Conservation (phyloP, 129 eudicot species). For the Artemisia argyi region DNA sequence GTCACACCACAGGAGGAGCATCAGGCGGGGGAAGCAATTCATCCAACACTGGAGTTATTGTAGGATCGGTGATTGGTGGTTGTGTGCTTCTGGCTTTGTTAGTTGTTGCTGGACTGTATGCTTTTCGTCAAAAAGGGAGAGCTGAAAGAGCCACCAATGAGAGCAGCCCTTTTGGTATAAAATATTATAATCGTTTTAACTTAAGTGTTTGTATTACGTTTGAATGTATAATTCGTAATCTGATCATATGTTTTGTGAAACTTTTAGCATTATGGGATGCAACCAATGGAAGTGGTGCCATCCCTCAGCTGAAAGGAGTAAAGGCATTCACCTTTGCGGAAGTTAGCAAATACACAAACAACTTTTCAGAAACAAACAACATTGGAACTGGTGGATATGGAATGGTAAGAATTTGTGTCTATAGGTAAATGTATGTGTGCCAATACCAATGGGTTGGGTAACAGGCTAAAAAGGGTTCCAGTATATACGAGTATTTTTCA, state of each 20-base stretch:
- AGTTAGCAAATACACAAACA: constrained; percentile 58
- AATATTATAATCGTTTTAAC: neutral
- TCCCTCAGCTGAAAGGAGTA: constrained; percentile 74
- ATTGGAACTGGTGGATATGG: constrained; percentile 88
- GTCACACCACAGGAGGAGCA: constrained; percentile 23
- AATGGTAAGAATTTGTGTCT: constrained; percentile 36
- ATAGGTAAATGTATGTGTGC: neutral
- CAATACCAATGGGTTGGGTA: neutral
- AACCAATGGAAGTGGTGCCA: constrained; percentile 50
- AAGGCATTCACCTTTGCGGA: constrained; percentile 64
- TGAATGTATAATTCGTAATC: neutral
- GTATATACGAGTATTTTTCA: neutral
- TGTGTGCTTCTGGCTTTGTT: constrained; percentile 42
- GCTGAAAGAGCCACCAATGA: constrained; percentile 40
- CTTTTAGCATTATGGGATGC: constrained; percentile 71
- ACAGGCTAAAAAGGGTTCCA: neutral
- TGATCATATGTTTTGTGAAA: neutral
- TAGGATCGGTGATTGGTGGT: constrained; percentile 47
- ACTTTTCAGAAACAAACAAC: constrained; percentile 52
- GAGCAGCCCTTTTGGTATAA: constrained; percentile 62
- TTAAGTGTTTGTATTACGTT: neutral
- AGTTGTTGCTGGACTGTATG: constrained; percentile 53
- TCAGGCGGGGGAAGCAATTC: constrained; percentile 33
- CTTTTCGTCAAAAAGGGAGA: constrained; percentile 43
- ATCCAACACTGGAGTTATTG: constrained; percentile 36